Percentiles rank a stretch among this genome's conserved stretches.
phyloP scores from a whole-genome alignment of 129 eudicot species.

The Escallonia rubra region DNA sequence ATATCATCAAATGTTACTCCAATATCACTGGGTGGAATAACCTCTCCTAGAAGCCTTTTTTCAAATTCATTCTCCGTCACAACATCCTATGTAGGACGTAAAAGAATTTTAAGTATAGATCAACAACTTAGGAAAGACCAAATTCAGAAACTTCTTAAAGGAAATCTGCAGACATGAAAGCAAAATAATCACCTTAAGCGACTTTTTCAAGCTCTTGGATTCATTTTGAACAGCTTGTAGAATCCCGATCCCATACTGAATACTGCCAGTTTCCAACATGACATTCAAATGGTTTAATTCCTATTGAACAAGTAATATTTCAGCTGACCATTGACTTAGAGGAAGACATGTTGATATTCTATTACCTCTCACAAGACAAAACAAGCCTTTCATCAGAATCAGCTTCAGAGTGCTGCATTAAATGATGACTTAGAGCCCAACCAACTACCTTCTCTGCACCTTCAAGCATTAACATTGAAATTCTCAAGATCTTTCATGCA shows the following conservation, averaged over 20 bases:
- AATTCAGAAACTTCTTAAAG: neutral
- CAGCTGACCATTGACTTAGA: neutral
- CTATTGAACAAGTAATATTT: slow-evolving; percentile 2
- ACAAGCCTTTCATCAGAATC: slow-evolving; percentile 49
- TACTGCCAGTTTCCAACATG: slow-evolving; percentile 40
- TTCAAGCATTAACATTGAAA: slow-evolving; percentile 14
- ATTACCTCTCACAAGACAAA: slow-evolving; percentile 73
- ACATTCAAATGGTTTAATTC: slow-evolving; percentile 8
- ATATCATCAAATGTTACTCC: slow-evolving; percentile 98
- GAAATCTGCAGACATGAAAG: slow-evolving; percentile 4
- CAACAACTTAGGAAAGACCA: slow-evolving; percentile 4
- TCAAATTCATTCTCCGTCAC: slow-evolving; percentile 93
- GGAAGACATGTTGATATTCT: neutral
- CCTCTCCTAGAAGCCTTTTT: slow-evolving; percentile 88
- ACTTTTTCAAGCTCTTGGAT: slow-evolving; percentile 84
- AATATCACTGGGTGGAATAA: slow-evolving; percentile 89
- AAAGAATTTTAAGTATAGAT: neutral
- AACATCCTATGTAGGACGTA: slow-evolving; percentile 55
- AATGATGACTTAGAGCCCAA: slow-evolving; percentile 84
- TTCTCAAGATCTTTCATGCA: neutral
- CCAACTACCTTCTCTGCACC: slow-evolving; percentile 94
- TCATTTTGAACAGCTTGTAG: slow-evolving; percentile 70
- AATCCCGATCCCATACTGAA: slow-evolving; percentile 62
- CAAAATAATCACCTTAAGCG: slow-evolving; percentile 64
- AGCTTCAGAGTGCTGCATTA: slow-evolving; percentile 57